Evolutionary conservation across 495 filamentous ascomycete species (phyloP).

Genomic region (Neohortaea acidophila): DNA sequence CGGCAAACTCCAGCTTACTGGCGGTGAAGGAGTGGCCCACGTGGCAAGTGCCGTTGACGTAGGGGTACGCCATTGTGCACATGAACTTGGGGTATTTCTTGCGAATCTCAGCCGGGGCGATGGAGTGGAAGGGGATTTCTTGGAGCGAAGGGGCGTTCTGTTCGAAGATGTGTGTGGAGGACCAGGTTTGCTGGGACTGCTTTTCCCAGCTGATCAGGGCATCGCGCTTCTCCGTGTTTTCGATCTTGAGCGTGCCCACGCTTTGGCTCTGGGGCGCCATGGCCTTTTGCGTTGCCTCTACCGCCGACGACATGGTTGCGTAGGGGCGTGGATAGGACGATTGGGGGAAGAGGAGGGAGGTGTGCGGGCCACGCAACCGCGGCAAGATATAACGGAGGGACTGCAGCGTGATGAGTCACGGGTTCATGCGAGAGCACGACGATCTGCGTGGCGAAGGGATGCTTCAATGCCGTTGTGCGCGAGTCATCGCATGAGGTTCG

Average conservation of each 20-base stretch:
- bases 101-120: slow-evolving; percentile 56
- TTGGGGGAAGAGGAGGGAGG: background rate
- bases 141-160: slow-evolving; percentile 60
- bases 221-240: slow-evolving; percentile 92
- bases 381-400: background rate
- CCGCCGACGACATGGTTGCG: slow-evolving; percentile 36
- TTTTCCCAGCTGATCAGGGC: slow-evolving; percentile 75
- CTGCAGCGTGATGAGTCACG: slow-evolving; percentile 14
- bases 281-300: slow-evolving; percentile 36
- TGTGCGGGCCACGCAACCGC: slow-evolving; percentile 8
- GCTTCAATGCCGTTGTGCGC: background rate
- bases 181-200: slow-evolving; percentile 82
- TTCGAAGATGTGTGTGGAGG: slow-evolving; percentile 63
- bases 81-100: slow-evolving; percentile 80
- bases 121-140: slow-evolving; percentile 57
- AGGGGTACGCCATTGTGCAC: slow-evolving; percentile 74
- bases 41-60: slow-evolving; percentile 93
- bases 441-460: background rate
- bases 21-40: slow-evolving; percentile 83
- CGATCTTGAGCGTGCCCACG: slow-evolving; percentile 57
- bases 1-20: slow-evolving; percentile 79
- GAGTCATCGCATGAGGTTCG: background rate
- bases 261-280: slow-evolving; percentile 45
- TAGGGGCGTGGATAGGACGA: slow-evolving; percentile 1
- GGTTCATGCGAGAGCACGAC: background rate